Percentiles rank a stretch among this genome's conserved stretches.
phyloP scores from a whole-genome alignment of 495 filamentous ascomycete species.

The Corynascus novoguineensis region DNA sequence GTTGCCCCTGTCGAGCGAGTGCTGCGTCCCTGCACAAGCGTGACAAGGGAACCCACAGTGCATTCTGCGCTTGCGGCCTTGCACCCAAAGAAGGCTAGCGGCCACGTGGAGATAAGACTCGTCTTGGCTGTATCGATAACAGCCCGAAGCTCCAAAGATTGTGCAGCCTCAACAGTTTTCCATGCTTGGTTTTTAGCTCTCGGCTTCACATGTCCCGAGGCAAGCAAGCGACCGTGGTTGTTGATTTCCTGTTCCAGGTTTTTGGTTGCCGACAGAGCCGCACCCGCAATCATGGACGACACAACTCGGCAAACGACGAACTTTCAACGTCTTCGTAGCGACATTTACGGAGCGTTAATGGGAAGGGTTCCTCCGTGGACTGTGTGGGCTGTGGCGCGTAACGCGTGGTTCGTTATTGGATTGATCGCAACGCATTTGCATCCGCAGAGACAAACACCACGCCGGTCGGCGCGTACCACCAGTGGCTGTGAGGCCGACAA shows the following conservation, averaged over 20 bases:
- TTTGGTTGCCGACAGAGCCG: not conserved
- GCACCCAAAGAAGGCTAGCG: not conserved
- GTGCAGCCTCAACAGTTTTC: no score
- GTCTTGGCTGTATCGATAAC: not conserved
- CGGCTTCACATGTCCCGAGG: slow-evolving; percentile 9
- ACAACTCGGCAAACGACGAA: no score
- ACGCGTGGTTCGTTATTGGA: no score
- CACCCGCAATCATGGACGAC: not conserved
- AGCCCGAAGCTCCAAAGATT: not conserved
- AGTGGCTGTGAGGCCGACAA: not conserved
- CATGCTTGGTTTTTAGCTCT: not conserved
- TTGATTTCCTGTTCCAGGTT: not conserved
- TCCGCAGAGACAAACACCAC: no score
- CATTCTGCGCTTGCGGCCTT: no score
- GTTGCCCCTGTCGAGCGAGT: not conserved
- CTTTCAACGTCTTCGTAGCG: no score
- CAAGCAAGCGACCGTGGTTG: not conserved
- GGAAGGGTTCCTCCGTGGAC: no score
- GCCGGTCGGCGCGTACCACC: no score
- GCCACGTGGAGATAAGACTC: not conserved
- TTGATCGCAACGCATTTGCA: no score
- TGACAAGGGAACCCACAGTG: no score
- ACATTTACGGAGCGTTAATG: not conserved
- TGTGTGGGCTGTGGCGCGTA: no score
- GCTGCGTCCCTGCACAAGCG: not conserved